Conservation (phyloP, 169 alveolate genomes). For the Cryptosporidium ubiquitum region DNA sequence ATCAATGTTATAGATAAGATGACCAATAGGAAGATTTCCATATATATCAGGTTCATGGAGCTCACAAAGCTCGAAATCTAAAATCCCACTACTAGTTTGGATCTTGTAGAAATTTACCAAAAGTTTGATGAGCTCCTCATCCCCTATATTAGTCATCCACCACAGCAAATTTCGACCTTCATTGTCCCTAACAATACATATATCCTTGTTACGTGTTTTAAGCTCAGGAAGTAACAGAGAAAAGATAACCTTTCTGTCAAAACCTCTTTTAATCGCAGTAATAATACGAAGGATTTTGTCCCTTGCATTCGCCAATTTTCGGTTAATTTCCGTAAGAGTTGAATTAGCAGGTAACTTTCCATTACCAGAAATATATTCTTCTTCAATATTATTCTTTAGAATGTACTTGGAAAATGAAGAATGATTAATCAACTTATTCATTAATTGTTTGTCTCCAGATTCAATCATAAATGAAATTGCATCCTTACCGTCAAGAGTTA, state of each 20-base stretch:
- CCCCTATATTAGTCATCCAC: constrained; percentile 60
- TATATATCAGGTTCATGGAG: constrained; percentile 62
- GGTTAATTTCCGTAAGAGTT: constrained; percentile 15
- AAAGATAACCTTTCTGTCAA: constrained; percentile 19
- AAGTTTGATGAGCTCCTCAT: constrained; percentile 10
- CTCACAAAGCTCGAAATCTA: constrained; percentile 53
- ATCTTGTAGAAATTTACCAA: constrained; percentile 32
- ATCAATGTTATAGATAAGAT: constrained; percentile 15
- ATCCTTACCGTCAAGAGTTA: constrained; percentile 59
- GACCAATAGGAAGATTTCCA: constrained; percentile 57
- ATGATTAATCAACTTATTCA: constrained; percentile 14
- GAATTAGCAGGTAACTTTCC: constrained; percentile 1
- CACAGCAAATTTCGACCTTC: constrained; percentile 56
- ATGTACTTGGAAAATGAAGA: constrained; percentile 27
- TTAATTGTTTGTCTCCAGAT: constrained; percentile 11
- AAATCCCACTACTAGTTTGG: constrained; percentile 33
- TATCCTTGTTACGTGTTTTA: constrained; percentile 13
- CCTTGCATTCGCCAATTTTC: constrained; percentile 21
- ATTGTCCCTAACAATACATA: constrained; percentile 34
- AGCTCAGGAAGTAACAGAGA: constrained; percentile 49
- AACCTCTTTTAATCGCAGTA: constrained; percentile 40
- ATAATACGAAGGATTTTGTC: constrained; percentile 53
- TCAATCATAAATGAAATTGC: constrained; percentile 58
- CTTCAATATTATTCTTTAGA: constrained; percentile 15
- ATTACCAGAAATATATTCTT: neutral